Conservation (phyloP, 2,329 filamentous ascomycete genomes). For the Orbilia quercus region DNA sequence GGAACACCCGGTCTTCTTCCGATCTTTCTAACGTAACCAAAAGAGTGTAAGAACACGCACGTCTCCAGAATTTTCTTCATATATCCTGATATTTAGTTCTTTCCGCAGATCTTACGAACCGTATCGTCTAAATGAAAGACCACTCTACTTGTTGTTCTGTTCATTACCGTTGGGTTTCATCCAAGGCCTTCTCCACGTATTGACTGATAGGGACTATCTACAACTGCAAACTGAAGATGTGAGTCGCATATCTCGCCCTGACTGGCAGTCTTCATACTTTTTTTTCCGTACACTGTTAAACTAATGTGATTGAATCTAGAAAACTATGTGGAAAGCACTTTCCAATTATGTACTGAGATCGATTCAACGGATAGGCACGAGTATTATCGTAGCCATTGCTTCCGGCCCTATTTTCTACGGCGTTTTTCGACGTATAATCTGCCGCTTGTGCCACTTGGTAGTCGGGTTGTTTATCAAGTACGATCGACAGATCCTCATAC, state of each 20-base stretch:
- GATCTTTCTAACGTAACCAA: slow-evolving; percentile 58
- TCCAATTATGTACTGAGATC: slow-evolving; percentile 42
- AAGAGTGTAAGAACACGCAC: slow-evolving; percentile 54
- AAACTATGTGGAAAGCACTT: slow-evolving; percentile 43
- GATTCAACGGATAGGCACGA: slow-evolving; percentile 55
- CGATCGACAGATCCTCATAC: neutral
- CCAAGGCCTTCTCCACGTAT: slow-evolving; percentile 58
- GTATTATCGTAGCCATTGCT: slow-evolving; percentile 50
- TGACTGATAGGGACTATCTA: slow-evolving; percentile 57
- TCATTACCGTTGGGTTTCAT: slow-evolving; percentile 57
- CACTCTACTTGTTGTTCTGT: slow-evolving; percentile 58
- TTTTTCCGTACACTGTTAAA: neutral
- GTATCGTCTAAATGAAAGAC: slow-evolving; percentile 59
- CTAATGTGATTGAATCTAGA: slow-evolving; percentile 6
- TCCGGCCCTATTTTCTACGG: slow-evolving; percentile 58
- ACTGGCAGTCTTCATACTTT: neutral
- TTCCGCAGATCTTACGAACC: slow-evolving; percentile 56
- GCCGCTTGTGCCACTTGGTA: slow-evolving; percentile 57
- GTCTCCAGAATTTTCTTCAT: neutral
- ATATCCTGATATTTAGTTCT: neutral
- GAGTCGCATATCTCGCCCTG: slow-evolving; percentile 8
- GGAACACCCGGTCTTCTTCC: slow-evolving; percentile 55
- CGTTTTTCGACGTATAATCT: slow-evolving; percentile 57
- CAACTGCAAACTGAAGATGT: slow-evolving; percentile 55
- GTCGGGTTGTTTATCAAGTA: slow-evolving; percentile 58